Base-by-base conservation (phyloP, 176 grass and related monocot genomes). In the Bonia amplexicaulis region DNA sequence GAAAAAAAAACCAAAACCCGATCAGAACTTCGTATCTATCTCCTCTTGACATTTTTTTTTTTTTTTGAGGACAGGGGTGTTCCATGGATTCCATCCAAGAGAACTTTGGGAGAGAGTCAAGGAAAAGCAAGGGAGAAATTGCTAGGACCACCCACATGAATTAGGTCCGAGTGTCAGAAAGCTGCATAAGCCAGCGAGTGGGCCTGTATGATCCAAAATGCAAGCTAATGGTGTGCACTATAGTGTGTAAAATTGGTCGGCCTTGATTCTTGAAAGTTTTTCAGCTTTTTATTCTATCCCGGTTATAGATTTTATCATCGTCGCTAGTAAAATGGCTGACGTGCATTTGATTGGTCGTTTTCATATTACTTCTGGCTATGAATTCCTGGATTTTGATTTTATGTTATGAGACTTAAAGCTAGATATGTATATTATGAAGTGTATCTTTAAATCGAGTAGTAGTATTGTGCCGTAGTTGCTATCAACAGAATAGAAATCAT, bases 131-230 rank as follows among this genome's bases (percentile, higher is more conserved):
- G 13, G 60, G 15, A 48, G 62, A 52, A 80, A 75, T 85, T 80
- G 87, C 84, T 89, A 85, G 70, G 70, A 75, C 63, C 82, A 89
- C 87, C 58, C 82, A 80, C 62, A 75, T 80, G 76, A 80, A 60
- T 75, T 67, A 89, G 15, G 63, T 15, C 70, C n/a, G 17, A 25
- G 47, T 47, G 48, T 73, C 59, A 23, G 25, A 65, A 69, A 79
- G 46, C 37, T 46, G 59, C 75, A 22, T 77, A 64, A 58, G 31
- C 67, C 47, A 66, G 4, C 26, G 41, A 85, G 68, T 84, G 69
- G 87, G 69, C 27, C 49, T 31, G 15, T 26, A 71, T 17, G 45
- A 88, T 83, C 40, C 17, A 53, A 66, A 63, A 52, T 64, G 40
- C 25, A 13, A 20, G 27, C 19, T 14, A 4, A 42, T 62, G 31